phyloP scores from a whole-genome alignment of 768 basidiomycete genomes.

The Xerocomellus amylosporus region DNA sequence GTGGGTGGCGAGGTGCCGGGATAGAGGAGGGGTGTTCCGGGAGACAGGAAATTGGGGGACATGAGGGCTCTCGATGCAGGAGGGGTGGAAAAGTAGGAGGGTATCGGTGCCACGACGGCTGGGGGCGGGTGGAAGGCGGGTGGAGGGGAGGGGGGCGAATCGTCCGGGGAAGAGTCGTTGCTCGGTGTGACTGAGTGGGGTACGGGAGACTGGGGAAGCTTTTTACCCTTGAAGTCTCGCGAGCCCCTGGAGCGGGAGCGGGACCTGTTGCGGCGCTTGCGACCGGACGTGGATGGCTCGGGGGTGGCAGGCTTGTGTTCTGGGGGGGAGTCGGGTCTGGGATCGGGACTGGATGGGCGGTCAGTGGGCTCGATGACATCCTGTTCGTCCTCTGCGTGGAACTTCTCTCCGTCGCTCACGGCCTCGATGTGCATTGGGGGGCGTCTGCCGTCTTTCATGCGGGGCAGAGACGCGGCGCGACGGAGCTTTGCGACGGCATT shows the following conservation, averaged over 20 bases:
- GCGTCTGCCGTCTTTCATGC: conserved; percentile 87
- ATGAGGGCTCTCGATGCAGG: conserved; percentile 39
- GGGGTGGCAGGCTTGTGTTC: conserved; percentile 36
- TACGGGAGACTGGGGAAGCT: conserved; percentile 45
- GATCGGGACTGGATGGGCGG: conserved; percentile 19
- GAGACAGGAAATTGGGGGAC: conserved; percentile 49
- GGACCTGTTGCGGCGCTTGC: conserved; percentile 72
- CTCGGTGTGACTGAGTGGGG: conserved; percentile 46
- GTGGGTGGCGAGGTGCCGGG: conserved; percentile 62
- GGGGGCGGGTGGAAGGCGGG: conserved; percentile 25
- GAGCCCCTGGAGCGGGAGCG: conserved; percentile 60
- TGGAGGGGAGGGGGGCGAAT: conserved; percentile 36
- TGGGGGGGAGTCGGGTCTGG: conserved; percentile 27
- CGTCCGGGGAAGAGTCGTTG: conserved; percentile 72
- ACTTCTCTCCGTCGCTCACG: conserved; percentile 78
- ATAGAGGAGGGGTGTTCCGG: conserved; percentile 57
- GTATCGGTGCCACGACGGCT: conserved; percentile 50
- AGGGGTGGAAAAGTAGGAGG: conserved; percentile 49
- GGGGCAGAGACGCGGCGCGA: conserved; percentile 86
- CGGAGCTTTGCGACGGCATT: conserved; percentile 87
- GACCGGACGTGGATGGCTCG: conserved; percentile 39
- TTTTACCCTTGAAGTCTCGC: conserved; percentile 68
- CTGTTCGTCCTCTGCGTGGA: conserved; percentile 37
- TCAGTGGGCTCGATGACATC: conserved; percentile 9
- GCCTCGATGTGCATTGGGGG: conserved; percentile 85